Percentiles rank a stretch among this genome's conserved stretches.
phyloP scores from a whole-genome alignment of 169 alveolate genomes.

The Eimeria falciformis region DNA sequence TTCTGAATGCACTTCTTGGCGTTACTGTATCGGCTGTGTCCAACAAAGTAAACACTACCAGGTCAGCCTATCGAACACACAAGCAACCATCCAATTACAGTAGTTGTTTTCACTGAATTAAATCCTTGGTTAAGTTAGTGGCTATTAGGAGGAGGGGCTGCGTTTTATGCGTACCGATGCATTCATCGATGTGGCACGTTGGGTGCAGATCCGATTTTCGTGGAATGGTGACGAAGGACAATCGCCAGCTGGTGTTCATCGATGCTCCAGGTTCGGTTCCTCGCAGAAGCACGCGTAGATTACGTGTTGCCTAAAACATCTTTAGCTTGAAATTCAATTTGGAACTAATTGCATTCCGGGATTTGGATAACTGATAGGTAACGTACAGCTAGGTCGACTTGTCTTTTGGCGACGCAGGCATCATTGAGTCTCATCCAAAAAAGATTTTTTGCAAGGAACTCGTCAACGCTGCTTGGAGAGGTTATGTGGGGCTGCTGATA shows the following conservation, averaged over 20 bases:
- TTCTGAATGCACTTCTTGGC: conserved; percentile 86
- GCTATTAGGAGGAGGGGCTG: too few species aligned
- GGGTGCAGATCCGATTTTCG: conserved; percentile 74
- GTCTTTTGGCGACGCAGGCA: conserved; percentile 66
- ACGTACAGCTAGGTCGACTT: neutral
- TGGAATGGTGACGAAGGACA: conserved; percentile 82
- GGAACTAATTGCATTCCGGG: neutral
- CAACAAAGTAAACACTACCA: conserved; percentile 91
- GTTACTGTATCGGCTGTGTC: conserved; percentile 89
- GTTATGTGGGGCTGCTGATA: conserved; percentile 77
- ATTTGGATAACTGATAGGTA: too few species aligned
- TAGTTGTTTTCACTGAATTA: too few species aligned
- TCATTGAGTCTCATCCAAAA: conserved; percentile 88
- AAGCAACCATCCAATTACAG: too few species aligned
- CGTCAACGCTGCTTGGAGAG: conserved; percentile 91
- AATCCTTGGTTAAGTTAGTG: too few species aligned
- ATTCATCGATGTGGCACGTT: too few species aligned
- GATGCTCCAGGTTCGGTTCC: conserved; percentile 88
- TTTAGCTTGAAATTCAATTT: neutral
- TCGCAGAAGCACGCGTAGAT: neutral
- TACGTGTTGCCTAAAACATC: neutral
- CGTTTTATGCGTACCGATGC: too few species aligned
- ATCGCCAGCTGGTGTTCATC: conserved; percentile 87
- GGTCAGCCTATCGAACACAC: conserved; percentile 79
- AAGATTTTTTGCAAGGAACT: conserved; percentile 85